Percentiles rank a stretch among this genome's conserved stretches.
These are phyloP conservation scores for Saksenaea oblongispora DNA, from an alignment of 371 early-diverging fungal species.

Conservation along the genomic window DNA sequence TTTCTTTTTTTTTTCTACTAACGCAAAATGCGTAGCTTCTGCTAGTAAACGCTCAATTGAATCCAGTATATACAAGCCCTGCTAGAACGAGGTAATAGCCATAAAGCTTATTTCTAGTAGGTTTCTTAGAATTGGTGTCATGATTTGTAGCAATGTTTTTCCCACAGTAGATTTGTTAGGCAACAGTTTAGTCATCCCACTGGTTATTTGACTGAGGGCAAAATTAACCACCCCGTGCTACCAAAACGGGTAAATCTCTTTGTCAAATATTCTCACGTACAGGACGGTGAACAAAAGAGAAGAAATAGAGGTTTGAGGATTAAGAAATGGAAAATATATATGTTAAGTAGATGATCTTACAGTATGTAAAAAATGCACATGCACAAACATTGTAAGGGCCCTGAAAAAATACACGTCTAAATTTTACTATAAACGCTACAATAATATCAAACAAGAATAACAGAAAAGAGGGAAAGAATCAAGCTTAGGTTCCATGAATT, in stretches of 20 bases:
- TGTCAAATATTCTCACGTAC: neutral
- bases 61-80: too few relatives aligned
- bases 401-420: too few relatives aligned
- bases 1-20: too few relatives aligned
- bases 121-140: too few relatives aligned
- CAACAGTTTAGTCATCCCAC: neutral
- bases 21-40: too few relatives aligned
- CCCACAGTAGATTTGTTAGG: neutral
- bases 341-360: neutral
- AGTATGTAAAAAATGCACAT: too few relatives aligned
- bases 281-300: neutral
- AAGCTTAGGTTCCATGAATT: neutral
- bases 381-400: too few relatives aligned
- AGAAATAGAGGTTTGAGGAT: neutral
- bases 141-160: neutral
- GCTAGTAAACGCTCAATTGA: too few relatives aligned
- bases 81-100: too few relatives aligned
- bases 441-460: neutral
- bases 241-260: neutral
- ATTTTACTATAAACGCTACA: neutral
- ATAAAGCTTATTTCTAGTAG: too few relatives aligned
- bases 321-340: neutral
- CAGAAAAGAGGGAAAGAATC: neutral
- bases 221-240: neutral
- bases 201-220: neutral